Conservation (phyloP, 106 monocot genomes). For the Dendrobium catenatum region DNA sequence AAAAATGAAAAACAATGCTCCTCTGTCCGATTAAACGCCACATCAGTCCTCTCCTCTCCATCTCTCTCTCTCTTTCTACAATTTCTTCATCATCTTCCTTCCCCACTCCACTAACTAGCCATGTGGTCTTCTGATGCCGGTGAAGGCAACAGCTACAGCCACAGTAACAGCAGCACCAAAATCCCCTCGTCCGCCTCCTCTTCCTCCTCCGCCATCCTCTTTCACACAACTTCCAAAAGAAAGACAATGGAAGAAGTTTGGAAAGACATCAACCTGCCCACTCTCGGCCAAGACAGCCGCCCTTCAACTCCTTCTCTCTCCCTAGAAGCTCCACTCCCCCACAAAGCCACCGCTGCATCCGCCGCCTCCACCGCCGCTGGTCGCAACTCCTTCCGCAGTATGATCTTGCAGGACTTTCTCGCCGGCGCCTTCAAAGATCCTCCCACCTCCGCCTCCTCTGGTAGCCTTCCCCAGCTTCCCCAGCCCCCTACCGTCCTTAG, state of each 20-base stretch:
- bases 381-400: constrained; percentile 10
- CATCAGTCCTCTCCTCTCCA: too few relatives aligned
- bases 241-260: constrained; percentile 65
- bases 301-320: neutral
- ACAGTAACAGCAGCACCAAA: too few relatives aligned
- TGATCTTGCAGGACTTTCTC: constrained; percentile 56
- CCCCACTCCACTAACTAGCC: too few relatives aligned
- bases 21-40: too few relatives aligned
- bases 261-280: constrained; percentile 46
- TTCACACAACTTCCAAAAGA: neutral
- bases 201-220: too few relatives aligned
- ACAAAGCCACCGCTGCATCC: neutral
- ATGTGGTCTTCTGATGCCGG: too few relatives aligned
- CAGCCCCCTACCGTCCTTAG: constrained; percentile 13
- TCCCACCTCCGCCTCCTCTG: neutral
- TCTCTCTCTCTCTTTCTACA: too few relatives aligned
- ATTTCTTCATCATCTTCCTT: too few relatives aligned
- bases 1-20: too few relatives aligned
- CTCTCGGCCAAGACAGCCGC: constrained; percentile 1
- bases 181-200: too few relatives aligned
- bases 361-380: neutral
- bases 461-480: neutral
- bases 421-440: constrained; percentile 23
- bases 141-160: too few relatives aligned
- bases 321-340: neutral